Percentiles rank a stretch among this genome's conserved stretches.
Conservation (phyloP, 257 asterid genomes). For the Lantana camara region DNA sequence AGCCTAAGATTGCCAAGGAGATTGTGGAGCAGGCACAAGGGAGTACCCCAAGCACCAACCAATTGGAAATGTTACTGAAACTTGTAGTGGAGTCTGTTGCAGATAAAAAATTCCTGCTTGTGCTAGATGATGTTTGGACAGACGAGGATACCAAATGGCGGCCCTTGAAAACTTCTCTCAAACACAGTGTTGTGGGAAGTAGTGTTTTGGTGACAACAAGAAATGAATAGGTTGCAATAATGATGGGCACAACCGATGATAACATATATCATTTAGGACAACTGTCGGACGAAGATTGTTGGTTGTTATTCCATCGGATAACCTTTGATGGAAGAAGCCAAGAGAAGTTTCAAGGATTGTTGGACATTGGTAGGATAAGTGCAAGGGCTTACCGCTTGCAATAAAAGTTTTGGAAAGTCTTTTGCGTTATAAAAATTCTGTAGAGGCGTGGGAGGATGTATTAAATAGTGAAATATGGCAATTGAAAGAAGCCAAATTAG, state of each 20-base stretch:
- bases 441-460: background rate
- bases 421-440: background rate
- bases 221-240: background rate
- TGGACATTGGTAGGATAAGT: conserved; percentile 16
- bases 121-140: conserved; percentile 10
- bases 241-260: background rate
- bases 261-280: too few species aligned
- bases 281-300: background rate
- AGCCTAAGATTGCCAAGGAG: background rate
- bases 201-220: background rate
- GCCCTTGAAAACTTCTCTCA: too few species aligned
- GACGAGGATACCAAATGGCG: background rate
- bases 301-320: background rate
- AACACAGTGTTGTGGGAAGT: background rate
- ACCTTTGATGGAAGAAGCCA: background rate
- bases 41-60: background rate
- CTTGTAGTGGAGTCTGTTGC: background rate
- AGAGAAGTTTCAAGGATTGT: background rate
- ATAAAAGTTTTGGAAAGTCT: conserved; percentile 14
- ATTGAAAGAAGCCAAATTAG: too few species aligned
- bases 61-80: background rate
- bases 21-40: background rate
- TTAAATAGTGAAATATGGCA: too few species aligned
- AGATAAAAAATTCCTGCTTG: background rate
- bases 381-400: conserved; percentile 21